Percentiles rank a stretch among this genome's conserved stretches.
Evolutionary conservation across 2,329 filamentous ascomycete genomes (phyloP).

Genomic region (Sarocladium oryzae): DNA sequence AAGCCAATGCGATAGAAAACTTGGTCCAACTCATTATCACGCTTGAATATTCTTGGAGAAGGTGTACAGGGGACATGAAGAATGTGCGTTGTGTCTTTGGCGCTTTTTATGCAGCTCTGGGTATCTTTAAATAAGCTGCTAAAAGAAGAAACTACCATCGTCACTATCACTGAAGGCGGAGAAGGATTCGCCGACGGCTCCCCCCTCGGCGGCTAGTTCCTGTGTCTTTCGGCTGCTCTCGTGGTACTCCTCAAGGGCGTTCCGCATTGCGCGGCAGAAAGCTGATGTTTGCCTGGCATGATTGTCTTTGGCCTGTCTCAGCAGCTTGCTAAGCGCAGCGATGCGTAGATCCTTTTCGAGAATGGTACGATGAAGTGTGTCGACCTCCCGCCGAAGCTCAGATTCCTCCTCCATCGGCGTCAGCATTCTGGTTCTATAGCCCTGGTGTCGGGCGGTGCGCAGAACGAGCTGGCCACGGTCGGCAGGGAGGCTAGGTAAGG

Average conservation of each 20-base stretch:
- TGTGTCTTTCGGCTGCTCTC: not conserved
- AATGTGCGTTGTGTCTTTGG: not conserved
- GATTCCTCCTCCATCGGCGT: not conserved
- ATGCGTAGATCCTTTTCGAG: not conserved
- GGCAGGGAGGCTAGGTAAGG: not conserved
- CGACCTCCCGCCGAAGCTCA: not conserved
- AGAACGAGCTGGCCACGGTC: not conserved
- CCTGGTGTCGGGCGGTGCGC: not conserved
- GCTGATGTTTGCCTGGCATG: not conserved
- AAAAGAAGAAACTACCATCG: not conserved
- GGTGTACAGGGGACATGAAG: not conserved
- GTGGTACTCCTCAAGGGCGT: not conserved
- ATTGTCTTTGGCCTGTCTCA: not conserved
- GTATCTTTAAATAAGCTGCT: not conserved
- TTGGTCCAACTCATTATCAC: not conserved
- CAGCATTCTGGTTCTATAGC: not conserved
- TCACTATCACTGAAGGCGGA: not conserved
- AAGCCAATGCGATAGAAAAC: not conserved
- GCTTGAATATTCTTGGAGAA: not conserved
- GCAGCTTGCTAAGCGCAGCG: not conserved
- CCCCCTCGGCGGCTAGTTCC: not conserved
- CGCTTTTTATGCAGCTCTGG: not conserved
- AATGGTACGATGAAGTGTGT: not conserved
- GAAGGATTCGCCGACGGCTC: not conserved
- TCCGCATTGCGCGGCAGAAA: not conserved